Evolutionary conservation across 352 stramenopile species (phyloP).

Genomic region (Globisporangium cylindrosporum): DNA sequence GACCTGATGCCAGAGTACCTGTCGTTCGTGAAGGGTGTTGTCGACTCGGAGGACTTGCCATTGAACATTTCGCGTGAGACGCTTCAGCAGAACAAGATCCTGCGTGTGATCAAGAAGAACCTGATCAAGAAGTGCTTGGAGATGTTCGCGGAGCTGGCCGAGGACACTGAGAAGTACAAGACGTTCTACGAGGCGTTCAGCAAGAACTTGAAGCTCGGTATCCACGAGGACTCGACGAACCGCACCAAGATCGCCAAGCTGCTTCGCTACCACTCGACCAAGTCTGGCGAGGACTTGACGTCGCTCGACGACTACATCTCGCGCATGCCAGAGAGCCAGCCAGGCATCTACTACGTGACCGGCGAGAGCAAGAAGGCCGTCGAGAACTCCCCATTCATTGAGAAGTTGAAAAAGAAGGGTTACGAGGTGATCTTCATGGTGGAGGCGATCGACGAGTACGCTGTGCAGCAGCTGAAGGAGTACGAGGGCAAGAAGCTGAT

Average conservation of each 20-base stretch:
- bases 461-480: conserved; percentile 99
- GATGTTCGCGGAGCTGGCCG: conserved; percentile 98
- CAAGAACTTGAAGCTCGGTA: conserved; percentile 99
- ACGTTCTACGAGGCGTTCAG: conserved; percentile 99
- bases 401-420: conserved; percentile 99
- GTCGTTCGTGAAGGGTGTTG: conserved; percentile 98
- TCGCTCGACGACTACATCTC: conserved; percentile 99
- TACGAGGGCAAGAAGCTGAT: conserved; percentile 99
- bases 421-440: conserved; percentile 99
- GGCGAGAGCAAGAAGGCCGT: conserved; percentile 99
- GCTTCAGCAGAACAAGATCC: conserved; percentile 99
- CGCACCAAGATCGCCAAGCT: conserved; percentile 99
- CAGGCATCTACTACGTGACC: conserved; percentile 99
- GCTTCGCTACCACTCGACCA: conserved; percentile 98
- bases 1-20: conserved; percentile 99
- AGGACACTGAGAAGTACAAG: conserved; percentile 97
- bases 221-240: conserved; percentile 99
- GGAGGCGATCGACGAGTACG: conserved; percentile 99
- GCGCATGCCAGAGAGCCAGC: conserved; percentile 95
- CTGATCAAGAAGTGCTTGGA: conserved; percentile 99
- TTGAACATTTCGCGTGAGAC: conserved; percentile 99
- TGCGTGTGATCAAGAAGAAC: conserved; percentile 99
- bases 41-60: conserved; percentile 99
- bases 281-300: conserved; percentile 96
- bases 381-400: conserved; percentile 99